phyloP scores from a whole-genome alignment of 148 eudicot species.

The Rhododendron williamsianum region DNA sequence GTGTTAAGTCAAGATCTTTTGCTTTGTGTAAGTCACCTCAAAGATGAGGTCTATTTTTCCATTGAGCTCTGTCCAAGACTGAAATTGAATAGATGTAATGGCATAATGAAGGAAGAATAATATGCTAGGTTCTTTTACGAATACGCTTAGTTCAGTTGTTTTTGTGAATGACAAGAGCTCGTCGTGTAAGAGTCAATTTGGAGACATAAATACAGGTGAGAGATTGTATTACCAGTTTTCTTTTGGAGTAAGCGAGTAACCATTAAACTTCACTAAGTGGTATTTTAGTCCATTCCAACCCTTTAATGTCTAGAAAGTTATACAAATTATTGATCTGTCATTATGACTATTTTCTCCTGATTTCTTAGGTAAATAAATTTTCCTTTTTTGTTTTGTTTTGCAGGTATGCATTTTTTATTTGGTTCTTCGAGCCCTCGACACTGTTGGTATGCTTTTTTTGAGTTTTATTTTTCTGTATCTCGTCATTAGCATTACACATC shows the following conservation, averaged over 20 bases:
- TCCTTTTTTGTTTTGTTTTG: background rate
- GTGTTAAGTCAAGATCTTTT: background rate
- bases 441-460: conserved; percentile 63
- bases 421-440: conserved; percentile 98
- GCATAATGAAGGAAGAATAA: background rate
- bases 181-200: background rate
- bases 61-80: no score
- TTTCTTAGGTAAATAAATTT: background rate
- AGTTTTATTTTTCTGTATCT: background rate
- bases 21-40: background rate
- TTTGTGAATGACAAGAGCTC: background rate
- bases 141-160: background rate
- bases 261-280: background rate
- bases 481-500: background rate
- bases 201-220: background rate
- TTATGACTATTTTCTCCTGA: background rate
- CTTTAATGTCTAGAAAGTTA: background rate
- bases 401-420: conserved; percentile 95
- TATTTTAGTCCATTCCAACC: background rate
- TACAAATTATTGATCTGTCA: background rate
- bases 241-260: background rate
- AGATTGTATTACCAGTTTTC: background rate
- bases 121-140: background rate
- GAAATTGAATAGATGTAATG: background rate
- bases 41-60: background rate